phyloP scores from a whole-genome alignment of 345 rosid genomes.

The Rhodomyrtus tomentosa region DNA sequence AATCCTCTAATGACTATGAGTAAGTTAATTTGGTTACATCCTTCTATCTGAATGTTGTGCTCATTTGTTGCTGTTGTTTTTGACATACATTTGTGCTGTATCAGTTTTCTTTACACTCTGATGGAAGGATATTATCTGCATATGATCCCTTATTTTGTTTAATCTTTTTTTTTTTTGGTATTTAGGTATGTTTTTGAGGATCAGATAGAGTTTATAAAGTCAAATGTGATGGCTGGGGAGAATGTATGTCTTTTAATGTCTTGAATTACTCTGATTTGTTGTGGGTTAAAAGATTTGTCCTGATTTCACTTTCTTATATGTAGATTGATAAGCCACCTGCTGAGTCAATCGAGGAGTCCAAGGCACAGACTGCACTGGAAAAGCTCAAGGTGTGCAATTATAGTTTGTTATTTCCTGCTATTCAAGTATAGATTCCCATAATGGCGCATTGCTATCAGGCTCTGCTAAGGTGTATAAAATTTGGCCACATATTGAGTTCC shows the following conservation, averaged over 20 bases:
- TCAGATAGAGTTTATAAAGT: slow-evolving; percentile 86
- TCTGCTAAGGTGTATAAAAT: neutral
- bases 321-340: slow-evolving; percentile 41
- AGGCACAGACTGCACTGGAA: slow-evolving; percentile 58
- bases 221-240: slow-evolving; percentile 78
- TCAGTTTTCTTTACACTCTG: neutral
- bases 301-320: slow-evolving; percentile 2
- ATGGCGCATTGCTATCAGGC: neutral
- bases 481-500: neutral
- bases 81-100: neutral
- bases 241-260: slow-evolving; percentile 32
- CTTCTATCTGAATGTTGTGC: neutral
- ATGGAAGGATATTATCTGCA: neutral
- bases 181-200: slow-evolving; percentile 87
- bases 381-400: slow-evolving; percentile 56
- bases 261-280: neutral
- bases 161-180: neutral
- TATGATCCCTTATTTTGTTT: neutral
- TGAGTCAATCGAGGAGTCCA: slow-evolving; percentile 28
- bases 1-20: slow-evolving; percentile 63
- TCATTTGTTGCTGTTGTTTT: neutral
- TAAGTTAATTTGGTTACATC: slow-evolving; percentile 18
- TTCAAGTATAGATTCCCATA: neutral
- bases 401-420: neutral
- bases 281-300: neutral